Evolutionary conservation across 768 basidiomycete species (phyloP), one percentile per base, ranked within the genome.

Genomic region (Kwoniella heveanensis): DNA sequence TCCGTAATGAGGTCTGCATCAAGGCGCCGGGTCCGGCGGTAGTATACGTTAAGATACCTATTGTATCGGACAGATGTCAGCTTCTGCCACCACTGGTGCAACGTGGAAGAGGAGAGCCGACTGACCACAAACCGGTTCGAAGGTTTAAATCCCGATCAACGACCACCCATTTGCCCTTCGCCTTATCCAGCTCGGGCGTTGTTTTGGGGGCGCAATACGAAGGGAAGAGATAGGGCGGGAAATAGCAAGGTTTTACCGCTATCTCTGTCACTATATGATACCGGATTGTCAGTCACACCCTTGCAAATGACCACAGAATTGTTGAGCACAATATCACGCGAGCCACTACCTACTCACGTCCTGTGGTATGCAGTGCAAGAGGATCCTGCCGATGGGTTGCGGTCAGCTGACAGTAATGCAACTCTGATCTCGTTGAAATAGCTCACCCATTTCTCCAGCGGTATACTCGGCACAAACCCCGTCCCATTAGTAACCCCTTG

Each of bases 21-120:
- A 68, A 90, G 85, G 54, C 92, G 84, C 53, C 91, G 85, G 19
- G 92, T 91, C 21, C 94, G 86, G 59, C 92, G 87, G 72, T 94
- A 93, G 79, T 90, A 91, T 19, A 96, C 77, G 72, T 88, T 82
- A 83, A 87, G 57, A 79, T 85, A 83, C 65, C 68, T 57, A 26
- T 2, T 0, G 47, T 1, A 27, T 56, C n/a, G 56, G 29, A 10
- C 4, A 19, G 5, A 24, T 19, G 24, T 47, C 37, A 54, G 48
- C 6, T 44, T 44, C 10, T 22, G 8, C 25, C 7, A 22, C 48
- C 21, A 59, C 61, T 39, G n/a, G 39, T 32, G 24, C 17, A 21
- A 5, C 5, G 32, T 6, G 32, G 13, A 32, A 6, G 32, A 32
- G 32, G 5, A 32, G n/a, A 32, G 32, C 59, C 22, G 3, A 63